These are phyloP conservation scores for Calocybe cyanea DNA, from an alignment of 768 basidiomycete genomes.

Conservation along the genomic window DNA sequence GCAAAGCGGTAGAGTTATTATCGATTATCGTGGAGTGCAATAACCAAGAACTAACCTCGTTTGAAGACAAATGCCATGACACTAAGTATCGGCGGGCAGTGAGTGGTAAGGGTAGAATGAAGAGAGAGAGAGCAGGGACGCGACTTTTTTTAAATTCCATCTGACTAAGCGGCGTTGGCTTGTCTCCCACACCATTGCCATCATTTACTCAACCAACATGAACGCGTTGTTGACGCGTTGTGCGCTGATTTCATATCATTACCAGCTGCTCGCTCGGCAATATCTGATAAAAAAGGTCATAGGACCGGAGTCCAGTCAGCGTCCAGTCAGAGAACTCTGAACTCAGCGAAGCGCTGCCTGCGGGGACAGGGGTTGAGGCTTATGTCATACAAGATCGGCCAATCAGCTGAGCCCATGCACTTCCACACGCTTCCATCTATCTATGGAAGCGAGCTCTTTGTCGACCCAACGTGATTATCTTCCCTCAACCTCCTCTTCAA, in stretches of 20 bases:
- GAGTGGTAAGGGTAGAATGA: conserved; percentile 18
- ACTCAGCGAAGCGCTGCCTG: too few species aligned
- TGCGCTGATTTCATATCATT: background rate
- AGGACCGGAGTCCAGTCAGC: too few species aligned
- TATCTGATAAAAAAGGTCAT: background rate
- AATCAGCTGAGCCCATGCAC: too few species aligned
- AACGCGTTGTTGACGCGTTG: background rate
- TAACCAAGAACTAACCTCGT: conserved; percentile 30
- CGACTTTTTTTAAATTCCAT: conserved; percentile 24
- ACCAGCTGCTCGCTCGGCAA: background rate
- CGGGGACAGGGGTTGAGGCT: too few species aligned
- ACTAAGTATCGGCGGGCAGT: conserved; percentile 12
- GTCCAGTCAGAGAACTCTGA: too few species aligned
- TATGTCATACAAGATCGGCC: too few species aligned
- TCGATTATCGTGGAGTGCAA: background rate
- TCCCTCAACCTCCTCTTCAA: conserved; percentile 5
- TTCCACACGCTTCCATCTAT: too few species aligned
- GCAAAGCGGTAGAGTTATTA: conserved; percentile 7
- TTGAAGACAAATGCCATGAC: conserved; percentile 36
- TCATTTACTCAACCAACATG: conserved; percentile 10
- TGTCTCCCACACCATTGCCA: conserved; percentile 9
- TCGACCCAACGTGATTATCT: background rate
- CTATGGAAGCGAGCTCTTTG: conserved; percentile 1
- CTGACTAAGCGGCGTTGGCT: conserved; percentile 28
- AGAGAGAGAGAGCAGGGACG: conserved; percentile 21